Base-by-base conservation (phyloP, 495 filamentous ascomycete genomes). In the Elasticomyces elasticus region DNA sequence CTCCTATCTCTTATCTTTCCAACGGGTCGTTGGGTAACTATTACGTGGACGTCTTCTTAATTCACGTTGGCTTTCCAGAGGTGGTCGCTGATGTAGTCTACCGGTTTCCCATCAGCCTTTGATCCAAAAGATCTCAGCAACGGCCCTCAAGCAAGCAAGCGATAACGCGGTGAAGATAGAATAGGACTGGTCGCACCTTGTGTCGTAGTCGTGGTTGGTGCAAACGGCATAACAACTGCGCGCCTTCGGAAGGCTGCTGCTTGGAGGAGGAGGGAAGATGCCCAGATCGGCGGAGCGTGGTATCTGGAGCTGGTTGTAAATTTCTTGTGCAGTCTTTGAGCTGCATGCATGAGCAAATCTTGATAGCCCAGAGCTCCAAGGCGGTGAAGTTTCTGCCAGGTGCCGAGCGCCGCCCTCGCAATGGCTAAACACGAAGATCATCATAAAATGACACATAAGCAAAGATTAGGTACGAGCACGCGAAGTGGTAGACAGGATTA, bases 41-140 rank as follows among this genome's bases (percentile, higher is more conserved):
- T 7, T 5, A 33, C 5, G 30, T 30, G 15, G 30, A 40, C 35
- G 35, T 5, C 30, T 37, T 37, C n/a, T 51, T 33, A 51, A 40
- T 51, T 51, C 48, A 51, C 48, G 30, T 25, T 51, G 20, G 48
- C 48, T 17, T 51, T 51, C 48, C 48, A 51, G 20, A 51, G 48
- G 28, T 51, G 48, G 48, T 51, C 48, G n/a, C 30, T 38, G 31
- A 51, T 51, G 31, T 51, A 51, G 30, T 51, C 48, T 51, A 27
- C 4, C 17, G 12, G 30, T 40, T 12, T 38, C 19, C 31, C n/a
- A 23, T 51, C 33, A 51, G 48, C 45, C 25, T 13, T 19, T n/a
- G 24, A 27, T 44, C n/a, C 24, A 30, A 19, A 7, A 22, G 13
- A 7, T 19, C 12, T 15, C 42, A 2, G 20, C 42, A 19, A 45